Evolutionary conservation across 1,284 basidiomycete species (phyloP).

Genomic region (Albatrellus sp.): DNA sequence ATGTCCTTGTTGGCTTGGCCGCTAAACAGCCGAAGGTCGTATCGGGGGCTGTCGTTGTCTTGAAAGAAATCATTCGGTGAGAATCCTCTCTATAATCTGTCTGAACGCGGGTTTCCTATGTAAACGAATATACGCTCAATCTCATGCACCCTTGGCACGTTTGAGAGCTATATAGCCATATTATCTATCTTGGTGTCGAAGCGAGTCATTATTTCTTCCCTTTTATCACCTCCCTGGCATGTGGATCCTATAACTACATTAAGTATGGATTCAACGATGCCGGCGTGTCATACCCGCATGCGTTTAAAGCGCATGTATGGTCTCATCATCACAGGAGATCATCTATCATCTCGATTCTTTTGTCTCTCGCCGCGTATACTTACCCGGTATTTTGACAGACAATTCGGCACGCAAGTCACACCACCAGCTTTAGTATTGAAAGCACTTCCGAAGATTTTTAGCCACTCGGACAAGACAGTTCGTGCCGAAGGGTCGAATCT

Average conservation of each 20-base stretch:
- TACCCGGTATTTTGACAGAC: slow-evolving; percentile 26
- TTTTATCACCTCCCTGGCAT: too few species aligned
- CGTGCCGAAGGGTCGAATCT: slow-evolving; percentile 84
- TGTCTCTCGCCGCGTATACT: slow-evolving; percentile 3
- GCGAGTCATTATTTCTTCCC: too few species aligned
- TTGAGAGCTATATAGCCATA: too few species aligned
- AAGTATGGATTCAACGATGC: too few species aligned
- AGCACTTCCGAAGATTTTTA: slow-evolving; percentile 85
- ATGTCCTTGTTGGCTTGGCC: slow-evolving; percentile 73
- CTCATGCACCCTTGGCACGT: too few species aligned
- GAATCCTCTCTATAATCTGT: slow-evolving; percentile 11
- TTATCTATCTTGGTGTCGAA: too few species aligned
- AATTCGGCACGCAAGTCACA: slow-evolving; percentile 73
- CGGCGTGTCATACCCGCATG: too few species aligned
- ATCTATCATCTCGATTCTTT: not conserved
- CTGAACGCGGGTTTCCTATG: too few species aligned
- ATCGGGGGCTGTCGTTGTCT: slow-evolving; percentile 64
- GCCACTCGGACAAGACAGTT: slow-evolving; percentile 92
- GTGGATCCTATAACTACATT: too few species aligned
- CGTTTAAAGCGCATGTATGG: not conserved
- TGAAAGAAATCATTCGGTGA: slow-evolving; percentile 71
- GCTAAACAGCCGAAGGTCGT: slow-evolving; percentile 96
- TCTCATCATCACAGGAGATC: not conserved
- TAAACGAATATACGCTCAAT: too few species aligned
- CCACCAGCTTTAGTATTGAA: slow-evolving; percentile 78